A percentile compares a stretch with the other conserved stretches of the same genome.
Evolutionary conservation across 495 filamentous ascomycete species (phyloP).

Genomic region (Penicillium simplicissimum): DNA sequence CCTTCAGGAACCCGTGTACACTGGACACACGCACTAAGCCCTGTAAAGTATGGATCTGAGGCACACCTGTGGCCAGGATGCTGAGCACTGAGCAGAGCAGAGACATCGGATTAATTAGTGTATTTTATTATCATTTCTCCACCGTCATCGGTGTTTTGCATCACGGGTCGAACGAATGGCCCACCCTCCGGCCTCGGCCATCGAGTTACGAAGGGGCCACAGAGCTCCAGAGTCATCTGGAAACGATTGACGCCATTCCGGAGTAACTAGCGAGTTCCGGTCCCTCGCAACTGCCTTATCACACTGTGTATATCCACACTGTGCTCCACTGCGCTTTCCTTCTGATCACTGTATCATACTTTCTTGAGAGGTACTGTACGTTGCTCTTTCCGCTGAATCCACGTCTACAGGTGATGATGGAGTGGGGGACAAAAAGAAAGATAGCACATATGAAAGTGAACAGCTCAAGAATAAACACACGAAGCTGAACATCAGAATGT

Average conservation of each 20-base stretch:
- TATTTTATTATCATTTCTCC: background rate
- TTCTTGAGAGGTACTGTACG: background rate
- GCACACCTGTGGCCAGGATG: background rate
- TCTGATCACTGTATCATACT: background rate
- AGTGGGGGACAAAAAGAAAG: background rate
- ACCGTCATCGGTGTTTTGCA: slow-evolving; percentile 20
- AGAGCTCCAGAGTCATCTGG: background rate
- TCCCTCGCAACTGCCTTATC: background rate
- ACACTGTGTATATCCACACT: too few relatives aligned
- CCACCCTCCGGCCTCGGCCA: slow-evolving; percentile 2
- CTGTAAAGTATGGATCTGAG: slow-evolving; percentile 24
- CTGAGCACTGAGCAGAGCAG: too few relatives aligned
- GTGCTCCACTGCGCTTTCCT: background rate
- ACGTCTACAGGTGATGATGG: background rate
- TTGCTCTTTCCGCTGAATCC: background rate
- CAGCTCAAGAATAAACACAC: background rate
- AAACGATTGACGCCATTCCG: background rate
- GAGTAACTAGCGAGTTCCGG: background rate
- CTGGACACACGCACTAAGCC: slow-evolving; percentile 9
- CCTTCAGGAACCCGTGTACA: background rate
- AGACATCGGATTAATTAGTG: too few relatives aligned
- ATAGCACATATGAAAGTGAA: background rate
- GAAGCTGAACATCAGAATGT: background rate
- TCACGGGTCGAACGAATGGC: slow-evolving; percentile 19
- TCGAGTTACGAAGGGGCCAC: background rate